Base-by-base conservation (phyloP, 352 stramenopile genomes). In the Globisporangium lucens region DNA sequence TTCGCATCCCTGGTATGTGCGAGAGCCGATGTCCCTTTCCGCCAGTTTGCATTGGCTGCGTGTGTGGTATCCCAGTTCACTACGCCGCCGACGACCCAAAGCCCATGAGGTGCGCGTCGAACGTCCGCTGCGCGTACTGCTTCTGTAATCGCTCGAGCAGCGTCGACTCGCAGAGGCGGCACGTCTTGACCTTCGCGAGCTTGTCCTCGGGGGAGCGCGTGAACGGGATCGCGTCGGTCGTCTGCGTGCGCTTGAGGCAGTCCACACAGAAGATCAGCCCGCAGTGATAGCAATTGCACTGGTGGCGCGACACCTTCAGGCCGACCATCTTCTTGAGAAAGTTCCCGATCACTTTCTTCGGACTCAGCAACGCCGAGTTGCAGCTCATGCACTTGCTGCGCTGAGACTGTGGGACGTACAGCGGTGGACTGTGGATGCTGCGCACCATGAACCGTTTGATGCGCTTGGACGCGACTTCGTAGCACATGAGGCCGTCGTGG, bases 271-370 rank as follows among this genome's bases (percentile, higher is more conserved):
- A 94, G 29, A 94, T 69, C 60, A 92, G 76, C 1, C 86, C 86
- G 69, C 86, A 94, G 67, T 93, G 86, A 74, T 93, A 94, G 75
- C 86, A 94, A 65, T 92, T 93, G 73, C 79, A 79, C 63, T 89
- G 76, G 59, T 88, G 77, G 51, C 67, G 69, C 17, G 73, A 70
- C 69, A 86, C 65, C 27, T 74, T 73, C 43, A 78, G 58, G 49
- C 83, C 81, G 22, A 93, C 22, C 1, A 84, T 30, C 33, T 59
- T 77, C 70, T 87, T 90, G 62, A 93, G 69, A 55, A 88, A 75
- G 69, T 90, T 90, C 20, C 68, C 63, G 8, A 91, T 43, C 57
- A 71, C 66, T 46, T 83, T 85, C 61, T 85, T 84, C 10, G 73
- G 57, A 52, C 63, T 79, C 17, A 89, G 57, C 10, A 93, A 66